Base-by-base conservation (phyloP, 2,329 filamentous ascomycete species). In the Nigrospora osmanthi region DNA sequence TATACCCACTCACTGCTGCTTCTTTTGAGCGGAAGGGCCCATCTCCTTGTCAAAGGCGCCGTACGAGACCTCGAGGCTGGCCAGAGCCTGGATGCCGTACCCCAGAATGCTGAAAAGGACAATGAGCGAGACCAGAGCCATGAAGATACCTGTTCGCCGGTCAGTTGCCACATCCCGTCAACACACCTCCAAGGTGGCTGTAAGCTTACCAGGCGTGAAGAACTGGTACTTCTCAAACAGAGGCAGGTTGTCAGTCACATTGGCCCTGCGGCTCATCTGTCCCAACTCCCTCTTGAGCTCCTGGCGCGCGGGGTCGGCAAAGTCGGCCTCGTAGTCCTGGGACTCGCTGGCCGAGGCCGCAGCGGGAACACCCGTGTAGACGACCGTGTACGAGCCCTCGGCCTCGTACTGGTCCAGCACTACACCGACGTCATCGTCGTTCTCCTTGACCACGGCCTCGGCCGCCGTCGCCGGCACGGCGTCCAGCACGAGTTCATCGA, bases 11-110 rank as follows among this genome's bases (percentile, higher is more conserved):
- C 46, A 68, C 55, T 75, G 76, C 66, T 83, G 76, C 71, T 89
- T 95, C 80, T 90, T 95, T 67, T 94, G 87, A 31, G 85, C 85
- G 34, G 81, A 74, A n/a, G 89, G 87, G 0, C 89, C 88, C 74
- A 89, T 95, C 56, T 96, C 91, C 73, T 95, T 96, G 62, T 94
- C 91, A 62, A 97, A 98, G 2, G 93, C 89, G 51, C 87, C 89
- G 64, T 97, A 97, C 1, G 88, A 87, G 30, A 97, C 88, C 63
- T 96, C 76, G 15, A 98, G 74, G 54, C 88, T 91, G 7, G 78
- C 72, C 12, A 97, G 73, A 13, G 87, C 89, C 48, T 67, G 79
- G 45, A 97, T 69, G 13, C 85, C 93, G 46, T 90, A 83, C 53
- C 84, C 83, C 6, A 95, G 71, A 53, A 97, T 90, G 28, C 79